These are phyloP conservation scores for Perkinsela sp. DNA, from an alignment of 208 protist genomes.

Conservation along the genomic window DNA sequence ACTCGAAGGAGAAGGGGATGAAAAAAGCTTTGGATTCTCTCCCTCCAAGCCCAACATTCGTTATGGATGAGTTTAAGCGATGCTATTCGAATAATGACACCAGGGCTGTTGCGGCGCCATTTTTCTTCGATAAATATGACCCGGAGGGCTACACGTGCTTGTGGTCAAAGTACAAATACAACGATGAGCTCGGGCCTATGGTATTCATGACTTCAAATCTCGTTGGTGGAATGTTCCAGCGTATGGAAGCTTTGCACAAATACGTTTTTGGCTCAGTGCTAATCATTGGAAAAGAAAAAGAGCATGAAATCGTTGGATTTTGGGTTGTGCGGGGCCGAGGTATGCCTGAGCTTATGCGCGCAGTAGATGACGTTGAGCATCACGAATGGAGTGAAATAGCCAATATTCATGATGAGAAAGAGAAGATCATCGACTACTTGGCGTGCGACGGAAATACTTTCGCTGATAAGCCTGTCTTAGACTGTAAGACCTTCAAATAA, in stretches of 20 bases:
- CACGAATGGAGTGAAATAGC: constrained; percentile 32
- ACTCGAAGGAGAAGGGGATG: constrained; percentile 16
- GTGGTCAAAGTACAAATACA: constrained; percentile 44
- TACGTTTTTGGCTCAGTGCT: constrained; percentile 41
- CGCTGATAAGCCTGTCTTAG: neutral
- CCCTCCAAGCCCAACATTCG: constrained; percentile 18
- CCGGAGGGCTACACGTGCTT: constrained; percentile 26
- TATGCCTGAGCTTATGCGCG: constrained; percentile 32
- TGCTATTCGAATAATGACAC: constrained; percentile 43
- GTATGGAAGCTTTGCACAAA: constrained; percentile 46
- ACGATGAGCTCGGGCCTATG: constrained; percentile 31
- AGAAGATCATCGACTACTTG: constrained; percentile 36
- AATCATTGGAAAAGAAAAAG: constrained; percentile 30
- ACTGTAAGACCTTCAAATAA: neutral
- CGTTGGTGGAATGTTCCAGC: constrained; percentile 39
- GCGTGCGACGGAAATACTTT: constrained; percentile 24
- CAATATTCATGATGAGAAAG: constrained; percentile 24
- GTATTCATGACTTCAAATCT: constrained; percentile 55
- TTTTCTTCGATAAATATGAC: constrained; percentile 30
- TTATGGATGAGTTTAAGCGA: constrained; percentile 33
- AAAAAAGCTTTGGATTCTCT: constrained; percentile 23
- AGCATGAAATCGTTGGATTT: constrained; percentile 30
- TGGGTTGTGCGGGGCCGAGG: constrained; percentile 46
- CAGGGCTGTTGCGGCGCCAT: constrained; percentile 23
- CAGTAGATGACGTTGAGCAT: constrained; percentile 38